Conservation (phyloP, 2,329 filamentous ascomycete genomes). For the Cordyceps farinosa region DNA sequence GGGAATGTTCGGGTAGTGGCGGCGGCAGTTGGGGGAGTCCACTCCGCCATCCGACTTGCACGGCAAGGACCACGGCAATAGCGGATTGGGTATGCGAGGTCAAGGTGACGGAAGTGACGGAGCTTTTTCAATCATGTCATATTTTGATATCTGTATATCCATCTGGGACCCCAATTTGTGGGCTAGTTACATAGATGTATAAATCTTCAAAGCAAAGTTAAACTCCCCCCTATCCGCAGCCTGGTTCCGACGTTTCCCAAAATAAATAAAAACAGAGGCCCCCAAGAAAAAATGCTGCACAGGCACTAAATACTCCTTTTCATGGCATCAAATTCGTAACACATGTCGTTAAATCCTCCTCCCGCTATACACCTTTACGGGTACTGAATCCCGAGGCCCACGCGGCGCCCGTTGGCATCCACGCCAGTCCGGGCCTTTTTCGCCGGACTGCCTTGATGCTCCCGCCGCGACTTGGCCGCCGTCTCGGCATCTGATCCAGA, state of each 20-base stretch:
- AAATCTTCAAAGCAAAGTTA: not conserved
- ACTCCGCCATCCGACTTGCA: not conserved
- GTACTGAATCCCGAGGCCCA: slow-evolving; percentile 54
- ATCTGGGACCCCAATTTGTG: not conserved
- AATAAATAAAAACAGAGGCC: not conserved
- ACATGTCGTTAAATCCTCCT: not conserved
- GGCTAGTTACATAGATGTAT: not conserved
- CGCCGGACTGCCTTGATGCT: slow-evolving; percentile 41
- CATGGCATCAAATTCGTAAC: not conserved
- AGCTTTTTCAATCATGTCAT: not conserved
- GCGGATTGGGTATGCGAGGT: too few species aligned
- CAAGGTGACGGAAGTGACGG: too few species aligned
- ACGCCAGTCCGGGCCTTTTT: slow-evolving; percentile 49
- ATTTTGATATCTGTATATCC: not conserved
- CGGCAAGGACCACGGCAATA: not conserved
- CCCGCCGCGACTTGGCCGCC: slow-evolving; percentile 22
- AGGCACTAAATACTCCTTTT: not conserved
- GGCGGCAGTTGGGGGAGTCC: slow-evolving; percentile 15
- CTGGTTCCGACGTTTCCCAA: not conserved
- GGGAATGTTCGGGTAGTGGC: slow-evolving; percentile 15
- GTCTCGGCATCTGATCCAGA: slow-evolving; percentile 32
- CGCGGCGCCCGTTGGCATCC: slow-evolving; percentile 36
- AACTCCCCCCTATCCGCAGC: not conserved
- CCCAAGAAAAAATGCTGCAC: not conserved
- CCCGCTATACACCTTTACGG: slow-evolving; percentile 23